Base-by-base conservation (phyloP, 164 flowering plant species). In the Umbilicus rupestris region DNA sequence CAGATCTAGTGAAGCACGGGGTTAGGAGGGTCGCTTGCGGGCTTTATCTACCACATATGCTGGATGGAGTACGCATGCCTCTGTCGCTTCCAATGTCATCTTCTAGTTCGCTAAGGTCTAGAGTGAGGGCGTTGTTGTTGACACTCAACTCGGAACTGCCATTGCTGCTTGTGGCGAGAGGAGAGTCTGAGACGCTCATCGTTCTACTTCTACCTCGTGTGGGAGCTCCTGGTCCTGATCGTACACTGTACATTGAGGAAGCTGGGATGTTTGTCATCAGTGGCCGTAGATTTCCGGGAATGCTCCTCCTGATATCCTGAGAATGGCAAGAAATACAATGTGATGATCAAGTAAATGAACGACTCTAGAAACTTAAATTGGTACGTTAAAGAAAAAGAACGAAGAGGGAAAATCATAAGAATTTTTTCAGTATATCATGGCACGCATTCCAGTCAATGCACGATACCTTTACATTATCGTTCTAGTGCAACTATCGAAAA, bases 241-340 rank as follows among this genome's bases (percentile, higher is more conserved):
- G 83, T 76, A 95, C 94, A 68, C 99, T 92, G 66, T 89, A 92
- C 90, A 92, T 78, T 7, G 99, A 95, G 22, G 99, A 95, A 57
- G 96, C 99, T 41, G 99, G 99, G 66, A 91, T 89, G 70, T 87
- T 92, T 41, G 94, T 89, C 93, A 94, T 88, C 70, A 88, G 71
- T 26, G 99, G 99, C 55, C 96, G 81, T 39, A 94, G 70, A 73
- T 83, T 87, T 16, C 92, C 90, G 11, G 97, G 93, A 72, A 91
- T 83, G 72, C 84, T 89, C 73, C 91, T 71, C 74, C 97, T 83
- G 75, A 91, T 88, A 76, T 91, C 99, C 99, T 94, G 90, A 26
- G 55, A 67, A 47, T 2, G 29, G 11, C 26, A 30, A 30, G 24
- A 31, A 6, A 16, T n/a, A 29, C 8, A 33, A 35, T 62, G 41